phyloP scores from a whole-genome alignment of 305 asterid genomes.

The Fraxinus ornus region DNA sequence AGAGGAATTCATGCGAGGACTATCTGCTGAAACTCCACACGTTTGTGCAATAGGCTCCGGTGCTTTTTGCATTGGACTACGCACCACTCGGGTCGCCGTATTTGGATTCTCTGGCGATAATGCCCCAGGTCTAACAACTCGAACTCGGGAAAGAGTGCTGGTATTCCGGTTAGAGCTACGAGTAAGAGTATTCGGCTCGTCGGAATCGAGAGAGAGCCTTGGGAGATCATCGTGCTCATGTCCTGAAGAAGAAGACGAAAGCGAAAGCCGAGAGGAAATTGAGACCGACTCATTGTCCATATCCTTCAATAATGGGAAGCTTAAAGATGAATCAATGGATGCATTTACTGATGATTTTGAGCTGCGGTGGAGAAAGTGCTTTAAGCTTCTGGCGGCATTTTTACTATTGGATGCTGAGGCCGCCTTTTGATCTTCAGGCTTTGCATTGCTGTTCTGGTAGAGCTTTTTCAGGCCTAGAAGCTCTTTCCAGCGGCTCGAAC shows the following conservation, averaged over 20 bases:
- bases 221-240: conserved; percentile 39
- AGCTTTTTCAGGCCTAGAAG: conserved; percentile 32
- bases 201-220: conserved; percentile 79
- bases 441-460: conserved; percentile 16
- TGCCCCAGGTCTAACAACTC: conserved; percentile 47
- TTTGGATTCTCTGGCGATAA: conserved; percentile 44
- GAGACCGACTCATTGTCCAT: conserved; percentile 24
- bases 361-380: conserved; percentile 41
- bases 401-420: conserved; percentile 36
- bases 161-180: conserved; percentile 37
- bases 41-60: conserved; percentile 38
- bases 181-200: conserved; percentile 38
- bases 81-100: conserved; percentile 35
- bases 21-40: conserved; percentile 59
- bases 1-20: conserved; percentile 87
- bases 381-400: conserved; percentile 27
- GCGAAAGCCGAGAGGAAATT: conserved; percentile 21
- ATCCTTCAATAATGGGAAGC: conserved; percentile 28
- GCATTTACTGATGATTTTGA: conserved; percentile 38
- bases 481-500: conserved; percentile 34
- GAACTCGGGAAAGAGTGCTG: conserved; percentile 43
- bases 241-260: conserved; percentile 24
- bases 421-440: conserved; percentile 19
- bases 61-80: conserved; percentile 51
- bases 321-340: conserved; percentile 35